Evolutionary conservation across 129 eudicot genomes (phyloP).

Genomic region (Artemisia argyi): DNA sequence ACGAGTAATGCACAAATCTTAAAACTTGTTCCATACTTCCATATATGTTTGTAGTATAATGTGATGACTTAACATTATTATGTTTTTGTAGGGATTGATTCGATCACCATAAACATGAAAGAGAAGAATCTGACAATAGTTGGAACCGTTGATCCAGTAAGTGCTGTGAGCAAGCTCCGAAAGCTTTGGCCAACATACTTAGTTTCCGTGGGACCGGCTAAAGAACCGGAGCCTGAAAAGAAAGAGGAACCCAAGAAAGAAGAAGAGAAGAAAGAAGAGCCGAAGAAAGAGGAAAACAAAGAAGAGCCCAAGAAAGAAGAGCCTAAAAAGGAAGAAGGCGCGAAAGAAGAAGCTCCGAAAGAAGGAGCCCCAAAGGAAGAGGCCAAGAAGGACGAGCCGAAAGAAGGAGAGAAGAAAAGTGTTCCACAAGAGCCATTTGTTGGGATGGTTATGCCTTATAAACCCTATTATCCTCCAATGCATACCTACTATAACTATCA

Average conservation of each 20-base stretch:
- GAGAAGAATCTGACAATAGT: conserved; percentile 70
- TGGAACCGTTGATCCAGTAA: conserved; percentile 82
- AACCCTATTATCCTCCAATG: conserved; percentile 74
- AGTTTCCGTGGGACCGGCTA: conserved; percentile 76
- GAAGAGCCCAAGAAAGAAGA: conserved; percentile 58
- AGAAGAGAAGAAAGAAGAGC: conserved; percentile 53
- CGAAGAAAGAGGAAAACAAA: conserved; percentile 50
- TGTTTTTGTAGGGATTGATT: conserved; percentile 72
- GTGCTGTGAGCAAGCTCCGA: conserved; percentile 73
- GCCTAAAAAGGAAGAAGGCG: conserved; percentile 49
- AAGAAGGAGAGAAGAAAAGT: conserved; percentile 54
- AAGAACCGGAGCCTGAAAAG: conserved; percentile 95
- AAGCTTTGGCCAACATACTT: conserved; percentile 74
- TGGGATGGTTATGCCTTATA: conserved; percentile 62
- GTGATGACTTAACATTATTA: conserved; percentile 2
- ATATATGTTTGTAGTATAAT: background rate
- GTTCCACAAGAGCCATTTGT: conserved; percentile 45
- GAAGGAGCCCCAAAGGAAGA: conserved; percentile 51
- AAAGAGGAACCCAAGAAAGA: conserved; percentile 68
- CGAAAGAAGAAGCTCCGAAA: conserved; percentile 43
- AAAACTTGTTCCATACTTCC: background rate
- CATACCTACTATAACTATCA: conserved; percentile 57
- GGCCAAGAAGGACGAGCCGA: conserved; percentile 51
- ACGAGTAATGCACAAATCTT: background rate
- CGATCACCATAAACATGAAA: conserved; percentile 80